Evolutionary conservation across 768 basidiomycete genomes (phyloP), one percentile per base, ranked within the genome.

Genomic region (Hemileccinum rubropunctum): DNA sequence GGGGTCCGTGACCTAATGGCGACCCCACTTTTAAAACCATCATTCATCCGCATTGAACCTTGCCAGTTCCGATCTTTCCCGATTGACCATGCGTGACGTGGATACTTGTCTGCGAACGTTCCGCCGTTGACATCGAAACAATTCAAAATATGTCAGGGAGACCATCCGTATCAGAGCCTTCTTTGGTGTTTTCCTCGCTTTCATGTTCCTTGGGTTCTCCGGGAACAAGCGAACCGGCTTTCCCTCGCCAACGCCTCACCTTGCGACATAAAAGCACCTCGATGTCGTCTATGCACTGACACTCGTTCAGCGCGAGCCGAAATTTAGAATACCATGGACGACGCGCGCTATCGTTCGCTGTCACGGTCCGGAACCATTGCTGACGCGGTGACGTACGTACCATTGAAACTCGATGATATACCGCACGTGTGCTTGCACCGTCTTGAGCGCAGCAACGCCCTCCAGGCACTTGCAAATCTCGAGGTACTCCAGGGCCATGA

Each of bases 321-420:
- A 85, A 83, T 56, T 78, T 79, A 15, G 67, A 57, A 60, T 76
- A 82, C 82, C 82, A 84, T 27, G 79, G 70, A 27, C 74, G 73
- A 47, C 82, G 75, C 47, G 63, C 67, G 50, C 82, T 55, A 33
- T 14, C 17, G 12, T 33, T 26, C 21, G 5, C 20, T 13, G 27
- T 32, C 34, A 41, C 13, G 11, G 15, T 43, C 37, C 23, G 15
- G 3, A 13, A 12, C 20, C 30, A 18, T 38, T 3, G 14, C 23
- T 28, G 4, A 35, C 20, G 13, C 20, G 35, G 34, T 35, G 42
- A 45, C 33, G 41, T n/a, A 62, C 79, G 50, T 50, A 84, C 86
- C 82, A 85, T 65, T 86, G 83, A 60, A 80, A 80, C 60, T 80
- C 81, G 47, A 89, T 63, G 48, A 89, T 80, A 65, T 84, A 82